Conservation (phyloP, 768 basidiomycete species). For the Saitozyma sp. region DNA sequence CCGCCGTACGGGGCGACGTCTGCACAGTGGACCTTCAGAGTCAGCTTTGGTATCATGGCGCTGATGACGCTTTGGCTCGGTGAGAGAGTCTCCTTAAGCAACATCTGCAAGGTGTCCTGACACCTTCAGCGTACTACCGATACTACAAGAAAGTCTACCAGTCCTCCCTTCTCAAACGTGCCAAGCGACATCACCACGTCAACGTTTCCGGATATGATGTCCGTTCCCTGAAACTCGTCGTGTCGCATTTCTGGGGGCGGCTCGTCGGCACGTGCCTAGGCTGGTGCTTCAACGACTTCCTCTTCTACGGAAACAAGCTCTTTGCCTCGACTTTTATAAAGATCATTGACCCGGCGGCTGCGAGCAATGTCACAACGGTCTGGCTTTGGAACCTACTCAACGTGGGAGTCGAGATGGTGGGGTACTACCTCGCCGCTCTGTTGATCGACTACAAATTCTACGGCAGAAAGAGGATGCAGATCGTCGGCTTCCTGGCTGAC, state of each 20-base stretch:
- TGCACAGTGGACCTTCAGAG: constrained; percentile 55
- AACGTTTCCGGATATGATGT: constrained; percentile 54
- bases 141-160: constrained; percentile 53
- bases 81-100: neutral
- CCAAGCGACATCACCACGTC: constrained; percentile 49
- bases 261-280: constrained; percentile 42
- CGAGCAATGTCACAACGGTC: constrained; percentile 49
- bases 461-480: constrained; percentile 52
- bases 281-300: constrained; percentile 55
- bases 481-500: constrained; percentile 50
- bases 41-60: constrained; percentile 55
- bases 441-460: constrained; percentile 55
- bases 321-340: constrained; percentile 54
- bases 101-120: no score
- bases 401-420: constrained; percentile 52
- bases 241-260: constrained; percentile 51
- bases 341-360: constrained; percentile 51
- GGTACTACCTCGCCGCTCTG: constrained; percentile 54
- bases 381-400: constrained; percentile 56
- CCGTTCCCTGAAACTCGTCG: constrained; percentile 51
- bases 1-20: constrained; percentile 47
- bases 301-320: constrained; percentile 54
- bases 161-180: constrained; percentile 42
- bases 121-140: constrained; percentile 51
- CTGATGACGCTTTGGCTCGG: constrained; percentile 54